Evolutionary conservation across 345 rosid species (phyloP), one percentile per base, ranked within the genome.

Genomic region (Populus davidiana): DNA sequence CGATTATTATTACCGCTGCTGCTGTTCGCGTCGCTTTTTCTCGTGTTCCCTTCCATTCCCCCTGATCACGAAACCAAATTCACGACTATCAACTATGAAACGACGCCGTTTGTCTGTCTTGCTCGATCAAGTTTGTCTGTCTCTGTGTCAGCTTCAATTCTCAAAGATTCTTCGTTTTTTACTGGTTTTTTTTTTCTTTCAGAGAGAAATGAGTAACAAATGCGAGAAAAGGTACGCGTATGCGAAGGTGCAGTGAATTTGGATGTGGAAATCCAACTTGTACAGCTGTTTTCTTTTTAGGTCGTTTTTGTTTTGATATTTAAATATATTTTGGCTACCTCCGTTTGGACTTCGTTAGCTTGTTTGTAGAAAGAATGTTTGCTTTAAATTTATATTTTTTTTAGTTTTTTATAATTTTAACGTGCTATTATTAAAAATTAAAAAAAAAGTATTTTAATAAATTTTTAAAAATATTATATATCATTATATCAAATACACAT

Each of bases 1-100:
- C 84, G 63, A 59, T 59, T 82, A 73, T 44, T 61, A 73, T 69
- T 73, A 74, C 74, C 70, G 69, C 83, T 35, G 79, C 84, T 79
- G 72, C 54, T 83, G 87, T 94, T 90, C 5, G 91, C 97, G 29
- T 91, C 94, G 92, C 77, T 89, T 27, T 70, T 78, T 70, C 67
- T 83, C 80, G 83, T 73, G 74, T 81, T 75, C 67, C 73, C 85
- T 14, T 80, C 87, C 85, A 87, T 88, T 81, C 35, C 71, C 25
- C 43, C 33, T 59, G 4, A 8, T 72, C 31, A 12, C 4, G 21
- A 54, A 14, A 23, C 8, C n/a, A 67, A 35, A 16, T 8, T 18
- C 39, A 67, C 70, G 21, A 14, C 27, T 43, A 5, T 3, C 33
- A 29, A 59, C 64, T 23, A 25, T 4, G 14, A 33, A 59, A 69